A percentile compares a stretch with the other conserved stretches of the same genome.
Conservation (phyloP, 306 rosid genomes). For the Lathyrus tuberosus region DNA sequence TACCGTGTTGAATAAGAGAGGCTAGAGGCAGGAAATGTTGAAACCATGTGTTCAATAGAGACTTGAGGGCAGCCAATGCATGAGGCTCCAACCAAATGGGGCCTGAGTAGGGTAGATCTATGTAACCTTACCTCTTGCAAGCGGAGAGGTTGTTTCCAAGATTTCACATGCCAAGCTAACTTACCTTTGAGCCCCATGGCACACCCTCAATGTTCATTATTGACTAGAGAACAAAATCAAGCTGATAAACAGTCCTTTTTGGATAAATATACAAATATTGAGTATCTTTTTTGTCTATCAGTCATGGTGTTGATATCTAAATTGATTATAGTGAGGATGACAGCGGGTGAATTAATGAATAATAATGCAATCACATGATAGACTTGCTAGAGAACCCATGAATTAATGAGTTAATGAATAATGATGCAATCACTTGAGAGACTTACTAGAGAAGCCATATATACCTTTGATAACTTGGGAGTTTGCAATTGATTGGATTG, state of each 20-base stretch:
- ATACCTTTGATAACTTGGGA: slow-evolving; percentile 1
- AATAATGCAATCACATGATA: slow-evolving; percentile 31
- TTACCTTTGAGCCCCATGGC: not conserved
- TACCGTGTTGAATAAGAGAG: not conserved
- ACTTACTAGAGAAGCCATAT: slow-evolving; percentile 2
- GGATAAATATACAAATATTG: slow-evolving; percentile 3
- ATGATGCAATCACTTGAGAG: slow-evolving; percentile 22
- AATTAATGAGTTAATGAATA: slow-evolving; percentile 1
- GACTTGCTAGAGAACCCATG: not conserved
- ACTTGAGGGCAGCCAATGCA: not conserved
- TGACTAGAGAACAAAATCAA: not conserved
- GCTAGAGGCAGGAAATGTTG: not conserved
- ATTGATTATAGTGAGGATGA: slow-evolving; percentile 33
- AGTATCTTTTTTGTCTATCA: slow-evolving; percentile 19
- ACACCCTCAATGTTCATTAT: not conserved
- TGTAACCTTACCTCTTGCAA: not conserved
- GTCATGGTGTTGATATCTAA: not conserved
- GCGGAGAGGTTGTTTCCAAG: not conserved
- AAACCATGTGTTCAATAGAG: not conserved
- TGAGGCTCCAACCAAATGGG: not conserved
- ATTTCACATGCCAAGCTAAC: not conserved
- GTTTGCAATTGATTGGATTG: slow-evolving; percentile 9
- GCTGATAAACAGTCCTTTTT: not conserved
- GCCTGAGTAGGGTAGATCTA: not conserved
- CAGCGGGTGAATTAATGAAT: slow-evolving; percentile 9